Base-by-base conservation (phyloP, 106 monocot species). In the Posidonia australis region DNA sequence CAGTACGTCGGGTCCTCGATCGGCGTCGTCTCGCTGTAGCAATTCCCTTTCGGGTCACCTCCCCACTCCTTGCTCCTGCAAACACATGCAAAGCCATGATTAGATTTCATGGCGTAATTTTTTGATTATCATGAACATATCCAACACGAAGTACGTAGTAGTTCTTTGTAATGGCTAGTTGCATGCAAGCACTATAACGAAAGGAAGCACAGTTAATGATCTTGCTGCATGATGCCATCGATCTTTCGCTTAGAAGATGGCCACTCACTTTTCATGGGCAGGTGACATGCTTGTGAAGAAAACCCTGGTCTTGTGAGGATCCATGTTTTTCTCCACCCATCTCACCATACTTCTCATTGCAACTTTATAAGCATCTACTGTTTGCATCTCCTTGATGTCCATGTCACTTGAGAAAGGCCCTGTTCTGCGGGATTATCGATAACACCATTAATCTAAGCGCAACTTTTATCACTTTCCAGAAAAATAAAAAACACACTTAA, bases 221-320 rank as follows among this genome's bases (percentile, higher is more conserved):
- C n/a, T n/a, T n/a, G n/a, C n/a, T n/a, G n/a, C n/a, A n/a, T n/a
- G 20, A 51, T 7, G n/a, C 49, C 49, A 58, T 25, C 22, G 51
- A 47, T 9, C 13, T 5, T 44, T 66, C 57, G 59, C 42, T 74
- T 10, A 48, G 20, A 21, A 32, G 23, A 62, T 62, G 20, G 19
- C 25, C 26, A 68, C 66, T 77, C 46, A 91, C 91, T 55, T 78
- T 30, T 45, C 69, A 72, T 92, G 92, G 30, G 82, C 62, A 60
- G 92, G 92, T 16, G 92, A 92, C 85, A 92, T 85, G 78, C 70
- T 92, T 26, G 74, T 67, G 63, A 92, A 88, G 76, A 92, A 92
- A 19, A 83, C 74, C 44, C 77, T 77, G 6, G 75, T 76, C 36
- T 69, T 78, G 28, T 56, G n/a, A 4, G 68, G 76, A 71, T 88